Base-by-base conservation (phyloP, 2,329 filamentous ascomycete genomes). In the Metarhizium guizhouense region DNA sequence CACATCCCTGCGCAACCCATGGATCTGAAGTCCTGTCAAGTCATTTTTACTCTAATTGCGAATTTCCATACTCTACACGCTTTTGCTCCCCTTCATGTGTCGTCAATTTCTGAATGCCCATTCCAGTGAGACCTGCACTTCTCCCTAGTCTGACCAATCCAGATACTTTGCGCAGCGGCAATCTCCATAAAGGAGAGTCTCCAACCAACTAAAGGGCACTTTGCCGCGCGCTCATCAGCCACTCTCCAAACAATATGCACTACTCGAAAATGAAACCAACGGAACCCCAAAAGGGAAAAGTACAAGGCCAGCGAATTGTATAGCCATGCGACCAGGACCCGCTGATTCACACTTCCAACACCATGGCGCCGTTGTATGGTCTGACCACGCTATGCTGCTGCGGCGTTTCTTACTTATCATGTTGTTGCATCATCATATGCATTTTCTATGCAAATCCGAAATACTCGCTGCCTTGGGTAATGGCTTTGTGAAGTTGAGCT, bases 401-500 rank as follows among this genome's bases (percentile, higher is more conserved):
- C 16, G 10, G 4, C 47, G 14, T 45, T 6, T 36, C 38, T 25
- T 25, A 25, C 25, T 25, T 25, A 16, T 47, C 25, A 32, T 47
- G 25, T 29, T 32, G 14, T 54, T 20, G 43, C 29, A n/a, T 52
- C 36, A 40, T 51, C 49, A 40, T 58, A 40, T 55, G 59, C 51
- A 50, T 59, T 48, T 53, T 63, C 78, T 87, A 97, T 65, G 94
- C 93, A 73, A 99, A 97, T 59, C 94, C 94, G 72, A 99, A 99
- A 71, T 87, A 97, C 71, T 97, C 93, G 75, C 91, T 94, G 63
- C 94, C 94, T 62, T 92, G 87, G n/a, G 94, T 99, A 72, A 99
- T 96, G 60, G 94, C 94, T 63, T 92, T 97, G 71, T 95, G 86
- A 58, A 99, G 75, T 68, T 94, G 91, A 65, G 88, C 85, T 60